Base-by-base conservation (phyloP, 164 flowering plant genomes). In the Taxillus chinensis region DNA sequence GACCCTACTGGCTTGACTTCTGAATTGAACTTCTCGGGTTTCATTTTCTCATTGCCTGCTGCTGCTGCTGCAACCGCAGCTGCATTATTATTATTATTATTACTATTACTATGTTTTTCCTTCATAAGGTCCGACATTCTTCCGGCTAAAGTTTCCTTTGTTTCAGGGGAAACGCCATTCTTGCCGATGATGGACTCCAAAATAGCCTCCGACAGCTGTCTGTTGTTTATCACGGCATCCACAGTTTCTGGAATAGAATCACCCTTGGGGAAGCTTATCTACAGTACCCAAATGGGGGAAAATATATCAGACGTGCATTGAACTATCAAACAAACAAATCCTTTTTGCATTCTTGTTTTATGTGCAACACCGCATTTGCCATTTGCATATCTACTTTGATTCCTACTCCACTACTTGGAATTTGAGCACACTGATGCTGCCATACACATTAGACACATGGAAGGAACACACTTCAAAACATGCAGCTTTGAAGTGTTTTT, bases 151-250 rank as follows among this genome's bases (percentile, higher is more conserved):
- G 76, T 73, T 58, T 38, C 57, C 64, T 68, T 88, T 15, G 88
- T 80, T 17, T 43, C 77, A 1, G 90, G 90, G 15, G 92, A 84
- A 37, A 86, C 88, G 8, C 87, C 92, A 16, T 89, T 65, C 71
- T 83, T 70, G 3, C 95, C 95, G 8, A 87, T 80, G 11, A 92
- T 87, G 0, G 96, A 86, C 66, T 83, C 90, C 54, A 92, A 69
- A 9, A 89, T 70, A 3, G 90, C 77, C 68, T 79, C 83, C 0
- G 87, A 55, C 38, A 92, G 64, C 17, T 73, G 75, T 57, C 77
- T 83, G 78, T 82, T 89, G 64, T 83, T 85, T 61, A 92, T 83
- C 53, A 82, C 84, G 0, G 72, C 79, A 2, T 59, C 73, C 27
- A 70, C 80, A 0, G 7, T 66, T 75, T 78, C 81, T 0, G 92